phyloP scores from a whole-genome alignment of 2,329 filamentous ascomycete genomes.

The Diplodia mutila region DNA sequence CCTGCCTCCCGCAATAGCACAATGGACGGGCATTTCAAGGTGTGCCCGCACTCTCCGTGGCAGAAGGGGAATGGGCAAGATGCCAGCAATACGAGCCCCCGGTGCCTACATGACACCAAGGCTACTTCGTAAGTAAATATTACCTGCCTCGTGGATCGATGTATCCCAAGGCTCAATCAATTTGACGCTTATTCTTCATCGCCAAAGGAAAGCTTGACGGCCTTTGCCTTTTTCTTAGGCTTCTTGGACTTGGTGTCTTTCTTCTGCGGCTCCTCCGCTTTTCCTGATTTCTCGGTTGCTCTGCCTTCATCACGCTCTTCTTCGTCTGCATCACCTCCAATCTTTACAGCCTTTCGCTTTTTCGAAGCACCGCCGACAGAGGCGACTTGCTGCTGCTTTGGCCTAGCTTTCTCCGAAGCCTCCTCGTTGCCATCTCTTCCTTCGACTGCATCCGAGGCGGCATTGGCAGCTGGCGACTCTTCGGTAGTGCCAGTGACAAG shows the following conservation, averaged over 20 bases:
- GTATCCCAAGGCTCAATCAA: background rate
- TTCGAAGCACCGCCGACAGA: constrained; percentile 39
- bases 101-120: background rate
- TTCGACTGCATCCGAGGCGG: constrained; percentile 10
- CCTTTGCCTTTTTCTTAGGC: constrained; percentile 42
- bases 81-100: background rate
- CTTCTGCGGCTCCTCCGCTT: constrained; percentile 14
- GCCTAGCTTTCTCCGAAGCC: background rate
- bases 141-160: background rate
- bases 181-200: constrained; percentile 29
- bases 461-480: constrained; percentile 27
- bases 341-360: constrained; percentile 44
- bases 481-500: constrained; percentile 36
- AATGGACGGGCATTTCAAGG: background rate
- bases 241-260: constrained; percentile 38
- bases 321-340: constrained; percentile 37
- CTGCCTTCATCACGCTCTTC: constrained; percentile 30
- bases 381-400: constrained; percentile 35
- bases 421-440: constrained; percentile 14
- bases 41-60: background rate
- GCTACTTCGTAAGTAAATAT: background rate
- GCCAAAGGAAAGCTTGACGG: constrained; percentile 44
- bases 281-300: constrained; percentile 28
- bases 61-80: background rate
- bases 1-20: too few relatives aligned